phyloP scores from a whole-genome alignment of 2,329 filamentous ascomycete genomes.

The Xylaria sp. region DNA sequence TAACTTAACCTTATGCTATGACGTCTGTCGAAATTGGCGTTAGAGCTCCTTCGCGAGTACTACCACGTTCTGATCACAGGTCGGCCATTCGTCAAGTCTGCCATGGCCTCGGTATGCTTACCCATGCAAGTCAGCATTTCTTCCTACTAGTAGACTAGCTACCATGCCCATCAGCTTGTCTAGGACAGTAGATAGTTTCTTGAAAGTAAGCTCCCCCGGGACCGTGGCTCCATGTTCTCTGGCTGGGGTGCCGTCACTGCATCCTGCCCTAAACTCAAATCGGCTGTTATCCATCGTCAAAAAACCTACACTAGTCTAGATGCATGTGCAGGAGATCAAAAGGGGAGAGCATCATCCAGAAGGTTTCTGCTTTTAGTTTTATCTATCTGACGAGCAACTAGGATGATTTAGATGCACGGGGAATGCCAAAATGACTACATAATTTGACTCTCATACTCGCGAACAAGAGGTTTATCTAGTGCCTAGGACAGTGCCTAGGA shows the following conservation, averaged over 20 bases:
- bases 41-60: too few species aligned
- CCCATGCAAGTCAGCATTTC: too few species aligned
- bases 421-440: background rate
- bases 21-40: too few species aligned
- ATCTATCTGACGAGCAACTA: background rate
- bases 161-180: too few species aligned
- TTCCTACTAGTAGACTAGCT: too few species aligned
- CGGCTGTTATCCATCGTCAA: background rate
- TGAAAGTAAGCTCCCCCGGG: background rate
- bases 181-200: background rate
- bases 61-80: too few species aligned
- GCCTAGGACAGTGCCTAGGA: too few species aligned
- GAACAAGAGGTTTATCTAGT: too few species aligned
- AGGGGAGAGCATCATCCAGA: background rate
- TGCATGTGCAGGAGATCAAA: background rate
- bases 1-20: too few species aligned
- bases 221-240: background rate
- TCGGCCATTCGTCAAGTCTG: too few species aligned
- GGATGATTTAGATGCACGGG: background rate
- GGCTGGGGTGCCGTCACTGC: background rate
- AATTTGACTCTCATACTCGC: background rate
- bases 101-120: too few species aligned
- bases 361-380: background rate
- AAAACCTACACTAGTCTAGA: background rate
- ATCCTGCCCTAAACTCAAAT: constrained; percentile 7